Evolutionary conservation across 768 basidiomycete genomes (phyloP).

Genomic region (Leucocoprinus sp.): DNA sequence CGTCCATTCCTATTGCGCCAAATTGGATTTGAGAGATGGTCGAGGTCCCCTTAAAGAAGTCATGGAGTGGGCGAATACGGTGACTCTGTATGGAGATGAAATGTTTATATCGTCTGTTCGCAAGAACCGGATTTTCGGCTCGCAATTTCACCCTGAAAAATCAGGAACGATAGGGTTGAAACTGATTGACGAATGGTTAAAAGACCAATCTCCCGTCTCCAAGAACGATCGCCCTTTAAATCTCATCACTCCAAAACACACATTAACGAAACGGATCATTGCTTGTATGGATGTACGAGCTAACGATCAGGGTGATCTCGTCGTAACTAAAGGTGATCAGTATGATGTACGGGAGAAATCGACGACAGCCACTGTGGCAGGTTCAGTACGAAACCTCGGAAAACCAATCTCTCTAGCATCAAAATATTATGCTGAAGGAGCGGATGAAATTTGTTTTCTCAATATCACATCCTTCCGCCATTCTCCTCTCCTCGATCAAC

Average conservation of each 20-base stretch:
- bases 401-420: conserved; percentile 90
- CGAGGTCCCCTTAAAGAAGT: too few relatives aligned
- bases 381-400: conserved; percentile 90
- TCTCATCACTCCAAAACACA: conserved; percentile 41
- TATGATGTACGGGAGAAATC: conserved; percentile 92
- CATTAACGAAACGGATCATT: conserved; percentile 88
- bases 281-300: conserved; percentile 97
- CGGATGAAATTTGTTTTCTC: conserved; percentile 94
- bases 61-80: conserved; percentile 73
- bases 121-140: conserved; percentile 79
- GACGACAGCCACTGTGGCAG: conserved; percentile 38
- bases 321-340: conserved; percentile 99
- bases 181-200: conserved; percentile 76
- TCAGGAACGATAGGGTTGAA: conserved; percentile 82
- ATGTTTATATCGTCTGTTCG: conserved; percentile 81
- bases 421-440: conserved; percentile 80
- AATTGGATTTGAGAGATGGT: conserved; percentile 49
- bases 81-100: conserved; percentile 92
- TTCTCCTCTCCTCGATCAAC: conserved; percentile 92
- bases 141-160: conserved; percentile 98
- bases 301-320: conserved; percentile 93
- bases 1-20: conserved; percentile 90
- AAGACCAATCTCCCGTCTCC: too few relatives aligned
- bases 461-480: conserved; percentile 99
- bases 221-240: conserved; percentile 27